Evolutionary conservation across 2,329 filamentous ascomycete species (phyloP).

Genomic region (Fusarium chlamydosporum): DNA sequence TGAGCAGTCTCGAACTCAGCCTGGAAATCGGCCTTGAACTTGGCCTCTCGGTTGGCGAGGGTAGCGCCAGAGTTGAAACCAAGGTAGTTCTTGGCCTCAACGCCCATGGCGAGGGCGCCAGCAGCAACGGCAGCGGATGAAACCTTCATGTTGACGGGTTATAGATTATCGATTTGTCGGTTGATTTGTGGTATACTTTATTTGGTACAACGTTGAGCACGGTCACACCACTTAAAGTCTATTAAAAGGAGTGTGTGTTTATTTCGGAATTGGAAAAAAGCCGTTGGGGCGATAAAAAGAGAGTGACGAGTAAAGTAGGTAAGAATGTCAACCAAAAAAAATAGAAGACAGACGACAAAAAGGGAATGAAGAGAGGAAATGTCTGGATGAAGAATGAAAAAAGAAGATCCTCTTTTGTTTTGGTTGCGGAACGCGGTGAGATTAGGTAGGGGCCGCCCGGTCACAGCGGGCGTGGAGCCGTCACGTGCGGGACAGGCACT

Average conservation of each 20-base stretch:
- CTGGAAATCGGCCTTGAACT: slow-evolving; percentile 66
- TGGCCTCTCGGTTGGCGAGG: slow-evolving; percentile 63
- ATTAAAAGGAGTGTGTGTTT: slow-evolving; percentile 41
- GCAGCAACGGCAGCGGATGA: slow-evolving; percentile 55
- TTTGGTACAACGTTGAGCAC: slow-evolving; percentile 37
- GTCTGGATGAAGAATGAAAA: slow-evolving; percentile 31
- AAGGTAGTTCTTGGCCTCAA: slow-evolving; percentile 63
- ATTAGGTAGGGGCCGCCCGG: slow-evolving; percentile 42
- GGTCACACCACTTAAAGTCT: slow-evolving; percentile 35
- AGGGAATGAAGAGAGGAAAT: slow-evolving; percentile 28
- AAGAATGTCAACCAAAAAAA: slow-evolving; percentile 41
- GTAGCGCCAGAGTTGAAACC: slow-evolving; percentile 68
- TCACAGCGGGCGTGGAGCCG: slow-evolving; percentile 23
- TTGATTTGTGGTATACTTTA: slow-evolving; percentile 32
- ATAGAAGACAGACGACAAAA: slow-evolving; percentile 34
- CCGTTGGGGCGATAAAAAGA: slow-evolving; percentile 40
- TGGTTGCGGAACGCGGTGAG: slow-evolving; percentile 44
- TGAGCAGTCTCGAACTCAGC: slow-evolving; percentile 62
- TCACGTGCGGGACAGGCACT: slow-evolving; percentile 43
- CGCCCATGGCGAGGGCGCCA: slow-evolving; percentile 58
- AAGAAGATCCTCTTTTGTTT: slow-evolving; percentile 34
- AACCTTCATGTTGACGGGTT: slow-evolving; percentile 60
- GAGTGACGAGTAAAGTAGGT: slow-evolving; percentile 47
- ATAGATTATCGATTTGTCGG: slow-evolving; percentile 27
- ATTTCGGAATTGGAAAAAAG: slow-evolving; percentile 36